Conservation (phyloP, 2,329 filamentous ascomycete genomes). For the Cladorrhinum sp. region DNA sequence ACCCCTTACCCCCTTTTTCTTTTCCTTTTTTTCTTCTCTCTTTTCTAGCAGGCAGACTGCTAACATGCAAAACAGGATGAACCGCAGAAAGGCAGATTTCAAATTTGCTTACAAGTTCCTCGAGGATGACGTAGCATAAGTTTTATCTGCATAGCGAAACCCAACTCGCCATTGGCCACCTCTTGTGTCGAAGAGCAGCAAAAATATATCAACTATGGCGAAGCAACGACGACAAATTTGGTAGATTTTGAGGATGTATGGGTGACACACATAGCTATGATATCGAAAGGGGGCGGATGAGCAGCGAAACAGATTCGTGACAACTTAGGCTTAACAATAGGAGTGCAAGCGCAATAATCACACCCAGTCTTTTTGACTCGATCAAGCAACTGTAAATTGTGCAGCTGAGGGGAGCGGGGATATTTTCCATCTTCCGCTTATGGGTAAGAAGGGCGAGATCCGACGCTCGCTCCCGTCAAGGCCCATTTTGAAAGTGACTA, state of each 20-base stretch:
- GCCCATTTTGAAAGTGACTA: too few species aligned
- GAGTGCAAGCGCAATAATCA: neutral
- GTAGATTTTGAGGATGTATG: neutral
- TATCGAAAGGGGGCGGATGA: neutral
- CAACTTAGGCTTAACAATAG: neutral
- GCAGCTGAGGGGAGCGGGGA: neutral
- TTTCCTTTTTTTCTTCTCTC: neutral
- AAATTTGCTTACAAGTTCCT: slow-evolving; percentile 98
- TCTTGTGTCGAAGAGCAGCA: neutral
- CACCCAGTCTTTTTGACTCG: neutral
- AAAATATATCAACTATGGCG: too few species aligned
- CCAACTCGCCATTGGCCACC: neutral
- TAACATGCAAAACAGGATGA: slow-evolving; percentile 72
- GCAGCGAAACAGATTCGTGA: neutral
- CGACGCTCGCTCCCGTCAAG: neutral
- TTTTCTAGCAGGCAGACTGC: neutral
- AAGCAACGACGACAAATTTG: neutral
- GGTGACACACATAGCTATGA: neutral
- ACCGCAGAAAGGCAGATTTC: slow-evolving; percentile 94
- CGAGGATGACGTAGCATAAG: slow-evolving; percentile 73
- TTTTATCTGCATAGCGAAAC: neutral
- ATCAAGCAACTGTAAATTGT: neutral
- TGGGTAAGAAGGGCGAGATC: neutral
- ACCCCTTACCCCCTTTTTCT: neutral
- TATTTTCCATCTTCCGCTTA: neutral